These are phyloP conservation scores for Stylonectria norvegica DNA, from an alignment of 2,329 filamentous ascomycete species.

Conservation along the genomic window DNA sequence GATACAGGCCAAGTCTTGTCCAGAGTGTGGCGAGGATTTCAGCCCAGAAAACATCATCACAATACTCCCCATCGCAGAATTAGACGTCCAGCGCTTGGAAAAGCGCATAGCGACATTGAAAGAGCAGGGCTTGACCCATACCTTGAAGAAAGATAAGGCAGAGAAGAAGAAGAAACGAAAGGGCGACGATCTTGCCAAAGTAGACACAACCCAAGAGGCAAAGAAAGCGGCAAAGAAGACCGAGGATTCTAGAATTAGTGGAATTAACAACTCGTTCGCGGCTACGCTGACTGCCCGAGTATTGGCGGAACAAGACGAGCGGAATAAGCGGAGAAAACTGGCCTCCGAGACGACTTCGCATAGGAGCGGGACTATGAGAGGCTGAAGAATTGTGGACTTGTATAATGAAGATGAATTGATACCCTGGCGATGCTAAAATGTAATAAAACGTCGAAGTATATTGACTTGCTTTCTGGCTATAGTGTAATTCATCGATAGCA, in stretches of 20 bases:
- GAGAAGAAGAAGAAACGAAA: constrained; percentile 70
- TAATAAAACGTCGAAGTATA: too few relatives aligned
- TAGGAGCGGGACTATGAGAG: constrained; percentile 14
- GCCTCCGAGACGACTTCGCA: constrained; percentile 29
- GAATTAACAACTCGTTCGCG: constrained; percentile 86
- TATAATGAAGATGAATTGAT: constrained; percentile 16
- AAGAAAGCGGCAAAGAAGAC: constrained; percentile 31
- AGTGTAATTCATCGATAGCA: too few relatives aligned
- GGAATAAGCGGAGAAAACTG: constrained; percentile 74
- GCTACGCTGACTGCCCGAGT: constrained; percentile 84
- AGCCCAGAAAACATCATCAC: constrained; percentile 73
- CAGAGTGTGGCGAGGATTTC: constrained; percentile 74
- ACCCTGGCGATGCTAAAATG: constrained; percentile 14
- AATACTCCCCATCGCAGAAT: constrained; percentile 68
- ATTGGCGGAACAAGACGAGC: constrained; percentile 78
- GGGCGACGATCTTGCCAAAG: constrained; percentile 35
- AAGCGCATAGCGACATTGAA: constrained; percentile 66
- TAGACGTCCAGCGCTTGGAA: constrained; percentile 66
- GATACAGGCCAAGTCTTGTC: constrained; percentile 60
- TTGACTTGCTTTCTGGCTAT: too few relatives aligned
- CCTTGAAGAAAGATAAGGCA: constrained; percentile 74
- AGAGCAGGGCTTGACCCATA: constrained; percentile 74
- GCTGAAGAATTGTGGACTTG: constrained; percentile 7
- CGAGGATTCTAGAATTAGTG: constrained; percentile 41
- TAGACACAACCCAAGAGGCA: constrained; percentile 25